phyloP scores from a whole-genome alignment of 768 basidiomycete genomes.

The Boletus sp. region DNA sequence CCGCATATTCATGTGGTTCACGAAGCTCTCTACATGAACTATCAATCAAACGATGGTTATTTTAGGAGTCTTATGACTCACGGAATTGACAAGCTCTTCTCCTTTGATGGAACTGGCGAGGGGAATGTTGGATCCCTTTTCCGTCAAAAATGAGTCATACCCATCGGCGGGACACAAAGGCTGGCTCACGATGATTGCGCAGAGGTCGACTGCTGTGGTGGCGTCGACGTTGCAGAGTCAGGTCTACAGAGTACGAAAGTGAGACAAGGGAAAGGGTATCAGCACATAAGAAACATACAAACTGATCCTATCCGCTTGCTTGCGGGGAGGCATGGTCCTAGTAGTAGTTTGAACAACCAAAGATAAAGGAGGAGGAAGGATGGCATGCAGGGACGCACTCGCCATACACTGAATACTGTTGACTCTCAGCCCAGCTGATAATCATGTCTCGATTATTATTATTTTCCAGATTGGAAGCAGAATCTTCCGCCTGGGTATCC shows the following conservation, averaged over 20 bases:
- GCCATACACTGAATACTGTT: background rate
- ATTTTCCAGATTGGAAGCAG: background rate
- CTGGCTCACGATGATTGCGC: background rate
- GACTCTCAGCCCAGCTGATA: background rate
- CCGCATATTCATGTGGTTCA: background rate
- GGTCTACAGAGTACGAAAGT: too few species aligned
- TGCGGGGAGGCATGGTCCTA: background rate
- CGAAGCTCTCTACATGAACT: background rate
- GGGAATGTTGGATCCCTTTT: background rate
- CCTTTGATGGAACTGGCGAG: background rate
- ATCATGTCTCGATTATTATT: background rate
- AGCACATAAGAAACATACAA: background rate
- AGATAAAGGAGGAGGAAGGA: background rate
- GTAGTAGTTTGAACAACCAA: too few species aligned
- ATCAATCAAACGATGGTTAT: background rate
- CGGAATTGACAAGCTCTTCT: background rate
- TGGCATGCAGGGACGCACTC: background rate
- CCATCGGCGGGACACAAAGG: background rate
- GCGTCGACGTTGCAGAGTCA: background rate
- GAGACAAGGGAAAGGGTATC: too few species aligned
- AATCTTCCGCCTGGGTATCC: background rate
- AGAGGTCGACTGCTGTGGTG: background rate
- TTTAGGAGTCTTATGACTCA: background rate
- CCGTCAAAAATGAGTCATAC: background rate
- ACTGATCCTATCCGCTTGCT: background rate